Evolutionary conservation across 108 stramenopile genomes (phyloP).

Genomic region (Nannochloropsis granulata): DNA sequence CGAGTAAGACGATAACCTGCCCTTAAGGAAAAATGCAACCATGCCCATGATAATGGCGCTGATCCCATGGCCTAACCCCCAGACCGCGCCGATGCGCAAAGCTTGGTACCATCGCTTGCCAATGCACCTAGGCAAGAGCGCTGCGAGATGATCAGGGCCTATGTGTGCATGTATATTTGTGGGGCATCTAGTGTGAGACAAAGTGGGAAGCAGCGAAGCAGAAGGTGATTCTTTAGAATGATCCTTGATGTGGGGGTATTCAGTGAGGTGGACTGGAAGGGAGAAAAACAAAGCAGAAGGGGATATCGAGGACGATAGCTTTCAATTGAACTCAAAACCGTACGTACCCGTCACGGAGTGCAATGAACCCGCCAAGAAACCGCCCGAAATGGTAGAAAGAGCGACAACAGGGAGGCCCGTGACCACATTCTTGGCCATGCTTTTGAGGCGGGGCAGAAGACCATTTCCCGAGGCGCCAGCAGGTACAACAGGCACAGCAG

Average conservation of each 20-base stretch:
- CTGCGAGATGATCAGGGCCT: conserved; percentile 69
- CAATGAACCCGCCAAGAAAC: conserved; percentile 68
- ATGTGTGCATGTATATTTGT: background rate
- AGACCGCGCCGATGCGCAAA: conserved; percentile 69
- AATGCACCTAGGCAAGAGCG: conserved; percentile 63
- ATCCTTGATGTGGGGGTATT: no score
- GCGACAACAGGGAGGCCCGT: background rate
- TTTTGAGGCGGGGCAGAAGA: background rate
- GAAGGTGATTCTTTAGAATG: no score
- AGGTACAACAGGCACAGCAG: background rate
- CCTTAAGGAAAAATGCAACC: conserved; percentile 62
- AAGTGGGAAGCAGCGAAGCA: no score
- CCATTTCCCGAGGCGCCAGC: background rate
- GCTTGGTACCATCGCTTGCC: conserved; percentile 57
- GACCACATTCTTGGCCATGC: background rate
- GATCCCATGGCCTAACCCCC: conserved; percentile 91
- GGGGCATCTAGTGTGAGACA: no score
- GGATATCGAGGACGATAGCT: no score
- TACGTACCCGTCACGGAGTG: conserved; percentile 75
- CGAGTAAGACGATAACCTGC: conserved; percentile 19
- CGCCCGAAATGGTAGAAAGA: conserved; percentile 39
- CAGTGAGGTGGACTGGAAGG: no score
- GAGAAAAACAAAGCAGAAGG: no score
- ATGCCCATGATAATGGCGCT: conserved; percentile 65
- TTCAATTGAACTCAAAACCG: background rate